Evolutionary conservation across 371 early-diverging fungal genomes (phyloP).

Genomic region (Rhizomucor pusillus): DNA sequence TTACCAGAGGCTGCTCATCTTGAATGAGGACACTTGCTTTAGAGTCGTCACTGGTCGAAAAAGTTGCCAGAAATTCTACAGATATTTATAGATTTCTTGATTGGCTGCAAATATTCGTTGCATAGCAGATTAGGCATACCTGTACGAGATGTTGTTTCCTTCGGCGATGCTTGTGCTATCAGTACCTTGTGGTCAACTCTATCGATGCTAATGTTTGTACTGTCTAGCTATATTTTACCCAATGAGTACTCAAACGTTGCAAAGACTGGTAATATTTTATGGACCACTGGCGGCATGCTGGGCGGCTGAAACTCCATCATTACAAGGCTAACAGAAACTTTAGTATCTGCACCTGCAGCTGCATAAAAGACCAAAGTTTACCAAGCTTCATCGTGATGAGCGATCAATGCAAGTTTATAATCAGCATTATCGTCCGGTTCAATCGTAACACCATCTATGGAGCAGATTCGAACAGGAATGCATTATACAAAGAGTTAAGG

Average conservation of each 20-base stretch:
- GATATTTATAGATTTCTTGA: background rate
- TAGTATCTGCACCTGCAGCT: background rate
- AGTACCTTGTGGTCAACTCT: background rate
- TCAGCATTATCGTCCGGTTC: background rate
- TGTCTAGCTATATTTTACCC: no score
- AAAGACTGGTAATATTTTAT: background rate
- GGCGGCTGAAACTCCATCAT: constrained; percentile 2
- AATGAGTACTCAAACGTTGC: no score
- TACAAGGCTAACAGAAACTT: background rate
- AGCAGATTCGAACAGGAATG: constrained; percentile 17
- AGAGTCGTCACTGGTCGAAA: constrained; percentile 4
- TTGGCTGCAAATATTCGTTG: background rate
- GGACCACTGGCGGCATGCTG: background rate
- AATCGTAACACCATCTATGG: constrained; percentile 1
- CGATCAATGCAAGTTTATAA: constrained; percentile 16
- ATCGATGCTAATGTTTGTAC: background rate
- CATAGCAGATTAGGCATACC: background rate
- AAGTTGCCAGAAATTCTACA: constrained; percentile 6
- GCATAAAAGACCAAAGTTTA: constrained; percentile 9
- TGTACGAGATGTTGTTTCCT: background rate
- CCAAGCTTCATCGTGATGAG: constrained; percentile 26
- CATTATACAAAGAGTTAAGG: constrained; percentile 25
- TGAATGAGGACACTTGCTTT: constrained; percentile 22
- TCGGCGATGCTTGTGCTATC: background rate
- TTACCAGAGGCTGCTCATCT: constrained; percentile 26